Evolutionary conservation across 148 eudicot genomes (phyloP).

Genomic region (Rhododendron vialii): DNA sequence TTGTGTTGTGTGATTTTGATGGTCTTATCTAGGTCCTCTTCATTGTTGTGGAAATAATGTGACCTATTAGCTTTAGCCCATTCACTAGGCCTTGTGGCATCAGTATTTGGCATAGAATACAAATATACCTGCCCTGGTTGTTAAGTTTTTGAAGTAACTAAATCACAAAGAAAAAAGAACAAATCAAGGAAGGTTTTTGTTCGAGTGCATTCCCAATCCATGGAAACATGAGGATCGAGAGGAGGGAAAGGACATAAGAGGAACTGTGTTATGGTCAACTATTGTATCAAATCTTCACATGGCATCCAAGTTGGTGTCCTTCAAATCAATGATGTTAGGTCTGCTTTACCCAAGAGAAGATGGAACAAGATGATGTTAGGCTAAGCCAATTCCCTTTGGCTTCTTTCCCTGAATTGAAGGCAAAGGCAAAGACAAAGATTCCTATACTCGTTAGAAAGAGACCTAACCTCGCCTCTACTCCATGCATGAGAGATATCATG

Average conservation of each 20-base stretch:
- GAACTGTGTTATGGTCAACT: slow-evolving; percentile 13
- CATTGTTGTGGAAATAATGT: no score
- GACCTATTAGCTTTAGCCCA: neutral
- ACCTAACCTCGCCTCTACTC: neutral
- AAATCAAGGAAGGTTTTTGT: neutral
- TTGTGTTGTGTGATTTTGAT: neutral
- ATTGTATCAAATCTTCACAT: slow-evolving; percentile 10
- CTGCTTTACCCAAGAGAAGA: neutral
- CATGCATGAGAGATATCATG: neutral
- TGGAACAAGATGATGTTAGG: neutral
- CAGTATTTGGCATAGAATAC: neutral
- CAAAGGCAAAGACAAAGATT: neutral
- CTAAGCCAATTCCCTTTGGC: neutral
- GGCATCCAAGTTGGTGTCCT: neutral
- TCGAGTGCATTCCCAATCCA: neutral
- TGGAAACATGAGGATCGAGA: neutral
- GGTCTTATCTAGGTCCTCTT: no score
- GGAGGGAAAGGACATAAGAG: neutral
- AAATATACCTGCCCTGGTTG: neutral
- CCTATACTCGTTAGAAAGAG: neutral
- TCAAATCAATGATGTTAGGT: neutral
- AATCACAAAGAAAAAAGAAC: neutral
- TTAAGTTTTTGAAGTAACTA: neutral
- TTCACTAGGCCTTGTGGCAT: neutral
- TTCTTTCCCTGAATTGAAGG: neutral